Base-by-base conservation (phyloP, 176 grass and related monocot species). In the Triticum turgidum region DNA sequence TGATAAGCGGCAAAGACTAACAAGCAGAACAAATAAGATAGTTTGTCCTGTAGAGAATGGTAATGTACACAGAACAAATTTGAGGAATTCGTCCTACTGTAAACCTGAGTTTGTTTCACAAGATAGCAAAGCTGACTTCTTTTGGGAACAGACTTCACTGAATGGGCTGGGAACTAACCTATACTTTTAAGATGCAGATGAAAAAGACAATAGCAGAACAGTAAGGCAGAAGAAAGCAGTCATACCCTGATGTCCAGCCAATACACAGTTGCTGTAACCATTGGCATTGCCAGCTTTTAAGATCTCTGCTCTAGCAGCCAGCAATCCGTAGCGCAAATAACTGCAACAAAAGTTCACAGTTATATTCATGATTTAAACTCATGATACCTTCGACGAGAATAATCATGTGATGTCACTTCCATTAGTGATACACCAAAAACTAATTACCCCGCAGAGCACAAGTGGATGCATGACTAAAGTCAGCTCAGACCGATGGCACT, bases 271-370 rank as follows among this genome's bases (percentile, higher is more conserved):
- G 79, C 91, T 97, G 80, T 85, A 78, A 68, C 87, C 88, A 52
- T 86, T 84, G 13, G 73, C 92, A 81, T 91, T 93, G 77, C 90
- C 79, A 35, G 85, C 88, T 63, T 98, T 94, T 76, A 98, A 87
- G 80, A 98, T 92, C 90, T 98, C 97, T 82, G 97, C 97, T 92
- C 97, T 95, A 84, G 94, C 94, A 77, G 97, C 97, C 76, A 98
- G 85, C 69, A 98, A 87, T 7, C 97, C 97, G 61, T 94, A 98
- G 87, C 85, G 92, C 82, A 98, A 84, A 84, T 98, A 98, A 85
- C 97, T 98, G 78, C 30, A 76, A 66, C 38, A 45, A 65, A 69
- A 1, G 15, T 64, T 67, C 18, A 0, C 35, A 29, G 71, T 49
- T 51, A 77, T 37, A 69, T 35, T 18, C 66, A 58, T 59, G 44